Evolutionary conservation across 1,284 basidiomycete genomes (phyloP).

Genomic region (Heliocybe sulcata): DNA sequence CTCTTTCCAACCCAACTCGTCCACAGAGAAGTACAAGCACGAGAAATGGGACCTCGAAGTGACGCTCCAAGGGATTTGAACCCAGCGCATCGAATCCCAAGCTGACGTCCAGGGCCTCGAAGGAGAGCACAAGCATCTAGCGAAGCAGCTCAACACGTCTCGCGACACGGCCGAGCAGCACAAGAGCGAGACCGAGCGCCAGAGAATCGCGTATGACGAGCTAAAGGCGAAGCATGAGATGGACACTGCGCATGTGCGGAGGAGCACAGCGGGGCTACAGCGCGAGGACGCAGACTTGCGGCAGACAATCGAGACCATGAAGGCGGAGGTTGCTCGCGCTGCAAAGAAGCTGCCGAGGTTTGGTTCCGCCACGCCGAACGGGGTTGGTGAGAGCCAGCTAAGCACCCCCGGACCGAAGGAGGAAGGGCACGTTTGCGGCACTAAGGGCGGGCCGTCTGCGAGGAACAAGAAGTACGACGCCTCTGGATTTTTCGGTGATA

Average conservation of each 20-base stretch:
- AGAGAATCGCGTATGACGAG: slow-evolving; percentile 60
- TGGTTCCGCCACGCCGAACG: slow-evolving; percentile 65
- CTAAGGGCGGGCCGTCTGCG: slow-evolving; percentile 51
- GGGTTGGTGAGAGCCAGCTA: slow-evolving; percentile 38
- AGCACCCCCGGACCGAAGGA: slow-evolving; percentile 51
- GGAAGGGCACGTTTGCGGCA: slow-evolving; percentile 65
- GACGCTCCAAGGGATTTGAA: slow-evolving; percentile 79
- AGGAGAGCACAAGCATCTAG: slow-evolving; percentile 77
- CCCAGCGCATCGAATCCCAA: slow-evolving; percentile 65
- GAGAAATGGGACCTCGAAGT: slow-evolving; percentile 99
- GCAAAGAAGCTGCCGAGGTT: slow-evolving; percentile 53
- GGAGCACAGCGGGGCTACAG: slow-evolving; percentile 80
- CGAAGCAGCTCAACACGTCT: slow-evolving; percentile 64
- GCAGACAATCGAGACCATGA: slow-evolving; percentile 68
- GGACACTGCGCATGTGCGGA: slow-evolving; percentile 85
- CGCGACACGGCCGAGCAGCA: slow-evolving; percentile 79
- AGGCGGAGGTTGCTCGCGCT: slow-evolving; percentile 59
- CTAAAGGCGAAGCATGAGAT: slow-evolving; percentile 90
- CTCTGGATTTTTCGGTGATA: slow-evolving; percentile 44
- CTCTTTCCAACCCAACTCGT: no score
- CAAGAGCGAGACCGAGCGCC: slow-evolving; percentile 81
- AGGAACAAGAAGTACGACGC: slow-evolving; percentile 50
- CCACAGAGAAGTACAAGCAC: slow-evolving; percentile 86
- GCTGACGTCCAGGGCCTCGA: slow-evolving; percentile 66
- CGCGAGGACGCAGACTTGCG: slow-evolving; percentile 92